Evolutionary conservation across 352 stramenopile genomes (phyloP).

Genomic region (Pythium aristosporum): DNA sequence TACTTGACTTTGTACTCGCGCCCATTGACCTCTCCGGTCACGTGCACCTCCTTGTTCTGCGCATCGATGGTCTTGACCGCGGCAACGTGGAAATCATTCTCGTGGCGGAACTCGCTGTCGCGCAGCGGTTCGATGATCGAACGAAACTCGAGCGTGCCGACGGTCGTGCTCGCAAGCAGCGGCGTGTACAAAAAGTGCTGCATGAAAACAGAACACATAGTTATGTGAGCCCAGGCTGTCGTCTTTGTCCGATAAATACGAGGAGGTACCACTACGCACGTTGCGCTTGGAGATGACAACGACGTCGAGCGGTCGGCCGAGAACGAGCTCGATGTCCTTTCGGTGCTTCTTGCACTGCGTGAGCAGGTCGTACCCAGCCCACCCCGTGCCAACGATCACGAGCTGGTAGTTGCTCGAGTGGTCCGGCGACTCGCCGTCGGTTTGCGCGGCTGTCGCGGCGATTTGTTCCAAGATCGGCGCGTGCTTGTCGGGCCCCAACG

Average conservation of each 20-base stretch:
- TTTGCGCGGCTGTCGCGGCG: constrained; percentile 1
- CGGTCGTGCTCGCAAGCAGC: constrained; percentile 93
- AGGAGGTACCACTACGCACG: constrained; percentile 24
- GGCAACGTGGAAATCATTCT: constrained; percentile 76
- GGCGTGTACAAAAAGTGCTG: constrained; percentile 98
- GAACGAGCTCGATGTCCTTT: constrained; percentile 58
- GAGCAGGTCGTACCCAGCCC: constrained; percentile 79
- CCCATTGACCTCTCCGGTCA: constrained; percentile 59
- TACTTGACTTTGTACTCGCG: constrained; percentile 87
- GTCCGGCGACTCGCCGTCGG: constrained; percentile 9
- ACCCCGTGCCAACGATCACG: constrained; percentile 76
- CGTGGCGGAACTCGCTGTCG: constrained; percentile 69
- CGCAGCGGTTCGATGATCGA: constrained; percentile 96
- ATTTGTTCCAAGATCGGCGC: constrained; percentile 6
- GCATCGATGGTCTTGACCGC: constrained; percentile 76
- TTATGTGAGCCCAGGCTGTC: not conserved
- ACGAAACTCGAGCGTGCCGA: constrained; percentile 96
- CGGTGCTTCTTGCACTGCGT: constrained; percentile 75
- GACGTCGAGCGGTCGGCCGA: constrained; percentile 65
- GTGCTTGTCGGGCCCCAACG: not conserved
- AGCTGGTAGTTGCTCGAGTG: constrained; percentile 62
- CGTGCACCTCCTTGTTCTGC: constrained; percentile 68
- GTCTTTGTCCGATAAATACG: not conserved
- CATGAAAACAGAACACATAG: constrained; percentile 10
- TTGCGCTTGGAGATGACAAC: constrained; percentile 83